Evolutionary conservation across 495 filamentous ascomycete genomes (phyloP).

Genomic region (Penicillium tannophilum): DNA sequence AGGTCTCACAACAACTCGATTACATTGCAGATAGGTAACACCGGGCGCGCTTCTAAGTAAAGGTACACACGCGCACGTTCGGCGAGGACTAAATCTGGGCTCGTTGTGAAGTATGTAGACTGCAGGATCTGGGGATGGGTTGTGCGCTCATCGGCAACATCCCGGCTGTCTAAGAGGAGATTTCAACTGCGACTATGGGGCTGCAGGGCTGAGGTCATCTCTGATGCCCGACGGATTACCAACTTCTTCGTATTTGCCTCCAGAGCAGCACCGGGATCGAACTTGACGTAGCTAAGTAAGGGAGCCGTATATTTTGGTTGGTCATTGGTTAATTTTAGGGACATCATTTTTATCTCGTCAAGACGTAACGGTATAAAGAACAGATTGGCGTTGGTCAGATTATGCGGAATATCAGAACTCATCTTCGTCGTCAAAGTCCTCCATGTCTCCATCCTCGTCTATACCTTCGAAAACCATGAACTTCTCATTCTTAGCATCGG

Average conservation of each 20-base stretch:
- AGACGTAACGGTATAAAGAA: conserved; percentile 17
- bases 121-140: conserved; percentile 15
- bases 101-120: conserved; percentile 17
- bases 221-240: background rate
- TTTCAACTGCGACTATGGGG: background rate
- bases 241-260: too few species aligned
- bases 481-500: conserved; percentile 82
- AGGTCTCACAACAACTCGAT: conserved; percentile 4
- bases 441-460: conserved; percentile 39
- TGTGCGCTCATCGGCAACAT: conserved; percentile 3
- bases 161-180: background rate
- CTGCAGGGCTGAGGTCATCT: conserved; percentile 11
- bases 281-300: background rate
- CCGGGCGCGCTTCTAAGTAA: background rate
- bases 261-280: background rate
- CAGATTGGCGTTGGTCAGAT: background rate
- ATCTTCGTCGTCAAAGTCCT: conserved; percentile 32
- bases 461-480: conserved; percentile 82
- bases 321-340: conserved; percentile 1
- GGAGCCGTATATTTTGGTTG: background rate
- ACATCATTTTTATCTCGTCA: conserved; percentile 22
- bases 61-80: background rate
- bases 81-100: conserved; percentile 8
- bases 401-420: conserved; percentile 1
- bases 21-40: conserved; percentile 3